phyloP scores from a whole-genome alignment of 352 stramenopile species.

The Phytophthora megakarya region DNA sequence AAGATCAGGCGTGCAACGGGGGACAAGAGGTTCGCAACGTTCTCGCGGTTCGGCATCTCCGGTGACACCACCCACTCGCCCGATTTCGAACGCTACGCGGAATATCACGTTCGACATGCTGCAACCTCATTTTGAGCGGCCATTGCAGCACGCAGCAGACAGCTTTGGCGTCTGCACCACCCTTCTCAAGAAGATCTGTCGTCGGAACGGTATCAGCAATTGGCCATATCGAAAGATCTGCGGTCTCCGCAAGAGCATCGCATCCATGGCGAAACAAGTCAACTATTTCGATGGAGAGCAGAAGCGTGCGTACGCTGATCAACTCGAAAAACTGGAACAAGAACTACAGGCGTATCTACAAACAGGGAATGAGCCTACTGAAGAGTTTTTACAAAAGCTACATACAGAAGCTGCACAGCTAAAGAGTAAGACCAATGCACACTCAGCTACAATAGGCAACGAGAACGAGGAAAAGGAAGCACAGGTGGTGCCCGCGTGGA shows the following conservation, averaged over 20 bases:
- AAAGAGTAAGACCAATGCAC: not conserved
- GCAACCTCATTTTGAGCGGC: slow-evolving; percentile 60
- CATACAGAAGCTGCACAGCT: slow-evolving; percentile 16
- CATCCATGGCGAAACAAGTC: slow-evolving; percentile 63
- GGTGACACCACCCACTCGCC: slow-evolving; percentile 20
- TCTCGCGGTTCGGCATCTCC: not conserved
- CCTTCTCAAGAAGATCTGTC: slow-evolving; percentile 72
- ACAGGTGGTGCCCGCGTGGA: slow-evolving; percentile 11
- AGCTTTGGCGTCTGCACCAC: slow-evolving; percentile 71
- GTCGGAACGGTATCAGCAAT: slow-evolving; percentile 61
- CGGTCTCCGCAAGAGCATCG: slow-evolving; percentile 60
- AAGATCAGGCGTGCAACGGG: not conserved
- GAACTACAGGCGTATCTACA: slow-evolving; percentile 51
- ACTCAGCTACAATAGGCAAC: slow-evolving; percentile 4
- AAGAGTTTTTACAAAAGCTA: slow-evolving; percentile 31
- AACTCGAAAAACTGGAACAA: slow-evolving; percentile 46
- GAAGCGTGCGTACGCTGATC: slow-evolving; percentile 52
- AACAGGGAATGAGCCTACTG: slow-evolving; percentile 47
- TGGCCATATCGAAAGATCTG: slow-evolving; percentile 70
- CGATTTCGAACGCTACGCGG: slow-evolving; percentile 50
- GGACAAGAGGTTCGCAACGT: slow-evolving; percentile 9
- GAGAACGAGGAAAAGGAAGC: slow-evolving; percentile 29
- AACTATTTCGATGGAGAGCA: slow-evolving; percentile 68
- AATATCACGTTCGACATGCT: slow-evolving; percentile 65
- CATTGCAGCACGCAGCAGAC: slow-evolving; percentile 53